phyloP scores from a whole-genome alignment of 2,329 filamentous ascomycete genomes.

The Colletotrichum tabaci region DNA sequence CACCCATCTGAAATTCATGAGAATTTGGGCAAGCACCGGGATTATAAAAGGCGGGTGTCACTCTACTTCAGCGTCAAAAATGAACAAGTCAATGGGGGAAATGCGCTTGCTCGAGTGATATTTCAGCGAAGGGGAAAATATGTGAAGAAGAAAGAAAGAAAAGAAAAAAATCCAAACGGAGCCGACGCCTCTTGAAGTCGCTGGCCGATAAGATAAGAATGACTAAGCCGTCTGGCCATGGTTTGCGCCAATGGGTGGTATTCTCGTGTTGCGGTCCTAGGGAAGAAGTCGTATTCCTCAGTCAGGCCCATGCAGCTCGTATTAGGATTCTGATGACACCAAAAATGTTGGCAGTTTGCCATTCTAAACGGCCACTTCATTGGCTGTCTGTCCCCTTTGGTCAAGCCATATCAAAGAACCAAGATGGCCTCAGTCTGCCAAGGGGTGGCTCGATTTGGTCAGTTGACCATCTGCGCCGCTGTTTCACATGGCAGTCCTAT shows the following conservation, averaged over 20 bases:
- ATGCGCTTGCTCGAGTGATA: constrained; percentile 53
- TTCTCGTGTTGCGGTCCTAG: too few species aligned
- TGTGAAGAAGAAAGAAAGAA: constrained; percentile 60
- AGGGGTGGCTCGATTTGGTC: constrained; percentile 21
- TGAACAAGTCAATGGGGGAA: constrained; percentile 60
- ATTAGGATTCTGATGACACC: neutral
- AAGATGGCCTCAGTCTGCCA: neutral
- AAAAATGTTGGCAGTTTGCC: neutral
- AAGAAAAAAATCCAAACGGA: constrained; percentile 22
- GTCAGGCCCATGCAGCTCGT: constrained; percentile 22
- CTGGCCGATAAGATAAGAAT: constrained; percentile 39
- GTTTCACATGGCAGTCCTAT: constrained; percentile 26
- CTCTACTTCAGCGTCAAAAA: constrained; percentile 68
- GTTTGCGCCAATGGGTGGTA: neutral
- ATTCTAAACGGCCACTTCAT: neutral
- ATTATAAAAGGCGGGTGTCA: constrained; percentile 71
- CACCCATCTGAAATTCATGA: constrained; percentile 56
- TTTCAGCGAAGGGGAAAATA: constrained; percentile 60
- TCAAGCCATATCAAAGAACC: neutral
- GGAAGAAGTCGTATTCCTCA: constrained; percentile 3
- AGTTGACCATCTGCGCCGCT: constrained; percentile 23
- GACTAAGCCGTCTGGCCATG: constrained; percentile 21
- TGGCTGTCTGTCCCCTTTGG: neutral
- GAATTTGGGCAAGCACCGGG: constrained; percentile 62
- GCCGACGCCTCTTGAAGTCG: constrained; percentile 23